phyloP scores from a whole-genome alignment of 108 stramenopile species.

The Halocafeteria seosinensis region DNA sequence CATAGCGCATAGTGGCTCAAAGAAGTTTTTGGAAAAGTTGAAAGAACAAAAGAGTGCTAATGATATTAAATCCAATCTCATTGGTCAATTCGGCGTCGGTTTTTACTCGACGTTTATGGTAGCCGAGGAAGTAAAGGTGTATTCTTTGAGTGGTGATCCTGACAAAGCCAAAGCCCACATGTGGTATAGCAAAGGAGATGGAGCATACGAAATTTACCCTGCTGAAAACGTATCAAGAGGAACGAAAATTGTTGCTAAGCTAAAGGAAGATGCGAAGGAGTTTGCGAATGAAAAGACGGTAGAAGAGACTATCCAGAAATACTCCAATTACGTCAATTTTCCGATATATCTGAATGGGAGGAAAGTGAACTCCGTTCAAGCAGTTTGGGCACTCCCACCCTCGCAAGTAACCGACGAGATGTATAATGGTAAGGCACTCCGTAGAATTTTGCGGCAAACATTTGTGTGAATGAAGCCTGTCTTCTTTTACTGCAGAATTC shows the following conservation, averaged over 20 bases:
- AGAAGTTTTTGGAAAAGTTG: constrained; percentile 43
- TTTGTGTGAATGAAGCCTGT: no score
- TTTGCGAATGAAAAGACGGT: constrained; percentile 55
- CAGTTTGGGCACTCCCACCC: constrained; percentile 80
- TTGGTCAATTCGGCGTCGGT: constrained; percentile 98
- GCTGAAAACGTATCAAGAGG: constrained; percentile 39
- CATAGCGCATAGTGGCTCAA: constrained; percentile 80
- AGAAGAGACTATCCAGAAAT: constrained; percentile 67
- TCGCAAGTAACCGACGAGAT: constrained; percentile 62
- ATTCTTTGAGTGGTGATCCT: constrained; percentile 61
- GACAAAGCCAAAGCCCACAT: constrained; percentile 30
- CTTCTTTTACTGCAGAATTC: no score
- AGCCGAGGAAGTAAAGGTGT: constrained; percentile 74
- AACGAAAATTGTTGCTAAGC: constrained; percentile 58
- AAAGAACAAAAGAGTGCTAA: constrained; percentile 60
- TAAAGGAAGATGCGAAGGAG: constrained; percentile 65
- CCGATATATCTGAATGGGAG: constrained; percentile 83
- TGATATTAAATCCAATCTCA: constrained; percentile 36
- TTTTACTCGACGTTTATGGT: constrained; percentile 95
- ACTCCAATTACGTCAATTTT: constrained; percentile 92
- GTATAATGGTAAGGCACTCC: no score
- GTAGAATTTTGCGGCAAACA: no score
- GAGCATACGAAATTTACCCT: constrained; percentile 43
- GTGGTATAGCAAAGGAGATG: constrained; percentile 58
- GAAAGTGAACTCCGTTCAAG: constrained; percentile 78